Evolutionary conservation across 1,284 basidiomycete species (phyloP).

Genomic region (Apiotrichum gamsii): DNA sequence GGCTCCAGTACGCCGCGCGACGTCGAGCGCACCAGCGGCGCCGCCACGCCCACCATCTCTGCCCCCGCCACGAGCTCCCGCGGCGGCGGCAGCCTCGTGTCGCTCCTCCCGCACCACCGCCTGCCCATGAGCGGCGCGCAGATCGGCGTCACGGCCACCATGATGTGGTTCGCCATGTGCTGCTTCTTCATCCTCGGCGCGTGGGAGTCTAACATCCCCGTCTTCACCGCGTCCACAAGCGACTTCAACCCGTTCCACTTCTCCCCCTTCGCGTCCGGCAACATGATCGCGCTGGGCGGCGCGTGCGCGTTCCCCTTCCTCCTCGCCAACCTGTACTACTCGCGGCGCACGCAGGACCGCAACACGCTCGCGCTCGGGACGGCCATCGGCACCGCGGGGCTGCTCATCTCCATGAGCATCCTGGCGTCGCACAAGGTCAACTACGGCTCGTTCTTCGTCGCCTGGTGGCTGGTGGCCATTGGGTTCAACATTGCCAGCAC

Average conservation of each 20-base stretch:
- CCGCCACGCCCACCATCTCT: too few species aligned
- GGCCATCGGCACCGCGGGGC: not conserved
- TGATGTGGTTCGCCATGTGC: constrained; percentile 9
- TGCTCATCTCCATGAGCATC: not conserved
- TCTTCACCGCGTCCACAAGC: constrained; percentile 3
- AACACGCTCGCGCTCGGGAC: constrained; percentile 7
- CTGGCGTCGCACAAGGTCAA: constrained; percentile 1
- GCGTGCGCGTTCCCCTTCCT: constrained; percentile 8
- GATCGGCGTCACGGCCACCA: constrained; percentile 1
- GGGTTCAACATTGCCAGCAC: constrained; percentile 8
- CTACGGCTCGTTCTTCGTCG: constrained; percentile 3
- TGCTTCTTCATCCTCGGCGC: constrained; percentile 9
- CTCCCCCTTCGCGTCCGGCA: constrained; percentile 9
- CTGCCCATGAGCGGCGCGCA: not conserved
- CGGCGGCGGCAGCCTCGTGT: too few species aligned
- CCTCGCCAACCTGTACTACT: constrained; percentile 4
- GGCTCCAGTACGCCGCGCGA: too few species aligned
- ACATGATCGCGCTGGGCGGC: constrained; percentile 10
- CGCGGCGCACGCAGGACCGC: constrained; percentile 7
- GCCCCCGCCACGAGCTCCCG: too few species aligned
- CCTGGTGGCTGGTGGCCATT: constrained; percentile 8
- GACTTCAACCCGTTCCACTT: constrained; percentile 11
- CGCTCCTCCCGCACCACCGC: too few species aligned
- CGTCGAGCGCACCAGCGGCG: too few species aligned
- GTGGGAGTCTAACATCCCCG: constrained; percentile 11